Evolutionary conservation across 345 rosid species (phyloP).

Genomic region (Dimocarpus longan): DNA sequence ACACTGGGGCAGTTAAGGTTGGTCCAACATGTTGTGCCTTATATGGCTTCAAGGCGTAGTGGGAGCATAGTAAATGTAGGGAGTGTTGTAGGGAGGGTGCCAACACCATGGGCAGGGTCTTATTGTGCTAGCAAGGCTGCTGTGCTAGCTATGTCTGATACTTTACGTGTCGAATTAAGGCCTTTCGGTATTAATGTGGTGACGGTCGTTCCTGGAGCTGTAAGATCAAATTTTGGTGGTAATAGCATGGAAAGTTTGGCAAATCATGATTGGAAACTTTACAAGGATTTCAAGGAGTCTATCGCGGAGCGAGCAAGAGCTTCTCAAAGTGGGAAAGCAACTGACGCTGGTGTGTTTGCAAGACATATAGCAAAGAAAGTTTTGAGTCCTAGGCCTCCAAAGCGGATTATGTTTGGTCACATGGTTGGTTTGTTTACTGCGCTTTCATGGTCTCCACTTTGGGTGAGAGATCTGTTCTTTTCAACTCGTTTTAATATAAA

Average conservation of each 20-base stretch:
- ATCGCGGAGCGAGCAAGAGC: constrained; percentile 57
- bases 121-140: constrained; percentile 68
- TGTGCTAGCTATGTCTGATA: constrained; percentile 53
- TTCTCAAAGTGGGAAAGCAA: constrained; percentile 51
- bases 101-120: constrained; percentile 73
- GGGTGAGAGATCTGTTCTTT: constrained; percentile 64
- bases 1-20: constrained; percentile 59
- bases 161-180: constrained; percentile 52
- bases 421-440: constrained; percentile 59
- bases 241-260: constrained; percentile 37
- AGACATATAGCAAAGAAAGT: constrained; percentile 58
- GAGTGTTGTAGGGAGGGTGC: constrained; percentile 55
- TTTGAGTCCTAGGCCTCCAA: constrained; percentile 54
- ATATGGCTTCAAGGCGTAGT: constrained; percentile 49
- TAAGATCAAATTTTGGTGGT: constrained; percentile 55
- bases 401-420: constrained; percentile 54
- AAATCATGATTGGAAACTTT: constrained; percentile 54
- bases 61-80: constrained; percentile 62
- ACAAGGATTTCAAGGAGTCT: constrained; percentile 48
- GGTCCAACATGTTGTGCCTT: constrained; percentile 69
- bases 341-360: constrained; percentile 46
- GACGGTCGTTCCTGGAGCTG: constrained; percentile 52
- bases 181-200: constrained; percentile 60
- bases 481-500: constrained; percentile 41
- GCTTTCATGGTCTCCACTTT: constrained; percentile 61